Evolutionary conservation across 1,284 basidiomycete species (phyloP).

Genomic region (Ceratobasidium sp.): DNA sequence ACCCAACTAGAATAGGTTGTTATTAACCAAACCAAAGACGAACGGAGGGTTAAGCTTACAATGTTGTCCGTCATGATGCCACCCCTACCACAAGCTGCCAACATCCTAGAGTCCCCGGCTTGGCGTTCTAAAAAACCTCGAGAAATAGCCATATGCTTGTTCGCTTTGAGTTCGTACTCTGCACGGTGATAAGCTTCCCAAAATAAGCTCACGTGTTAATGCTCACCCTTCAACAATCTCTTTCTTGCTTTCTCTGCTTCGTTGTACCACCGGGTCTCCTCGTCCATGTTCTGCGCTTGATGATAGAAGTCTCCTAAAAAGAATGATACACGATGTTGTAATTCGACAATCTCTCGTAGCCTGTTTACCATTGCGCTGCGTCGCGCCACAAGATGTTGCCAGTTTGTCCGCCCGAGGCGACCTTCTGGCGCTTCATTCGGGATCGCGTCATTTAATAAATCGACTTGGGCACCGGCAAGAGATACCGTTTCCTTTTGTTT

Average conservation of each 20-base stretch:
- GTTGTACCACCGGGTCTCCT: conserved; percentile 73
- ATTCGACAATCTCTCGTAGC: conserved; percentile 71
- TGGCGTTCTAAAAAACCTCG: not conserved
- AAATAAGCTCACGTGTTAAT: not conserved
- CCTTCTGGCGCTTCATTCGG: conserved; percentile 65
- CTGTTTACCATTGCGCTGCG: conserved; percentile 68
- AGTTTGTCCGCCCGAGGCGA: conserved; percentile 70
- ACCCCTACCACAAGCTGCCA: not conserved
- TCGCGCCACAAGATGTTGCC: conserved; percentile 57
- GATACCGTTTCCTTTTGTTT: conserved; percentile 61
- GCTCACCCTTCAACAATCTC: conserved; percentile 71
- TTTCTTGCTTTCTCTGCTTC: conserved; percentile 75
- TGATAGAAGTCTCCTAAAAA: conserved; percentile 80
- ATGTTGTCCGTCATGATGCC: conserved; percentile 1
- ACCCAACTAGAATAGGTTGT: not conserved
- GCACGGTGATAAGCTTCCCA: not conserved
- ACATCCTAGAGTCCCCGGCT: not conserved
- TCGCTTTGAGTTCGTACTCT: not conserved
- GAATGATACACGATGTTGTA: conserved; percentile 76
- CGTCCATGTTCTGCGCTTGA: conserved; percentile 66
- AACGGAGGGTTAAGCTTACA: not conserved
- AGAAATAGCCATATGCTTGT: not conserved
- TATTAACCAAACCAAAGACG: not conserved
- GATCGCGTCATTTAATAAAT: conserved; percentile 59
- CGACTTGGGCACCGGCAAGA: conserved; percentile 55